phyloP scores from a whole-genome alignment of 2,329 filamentous ascomycete genomes.

The Botryotinia globosa region DNA sequence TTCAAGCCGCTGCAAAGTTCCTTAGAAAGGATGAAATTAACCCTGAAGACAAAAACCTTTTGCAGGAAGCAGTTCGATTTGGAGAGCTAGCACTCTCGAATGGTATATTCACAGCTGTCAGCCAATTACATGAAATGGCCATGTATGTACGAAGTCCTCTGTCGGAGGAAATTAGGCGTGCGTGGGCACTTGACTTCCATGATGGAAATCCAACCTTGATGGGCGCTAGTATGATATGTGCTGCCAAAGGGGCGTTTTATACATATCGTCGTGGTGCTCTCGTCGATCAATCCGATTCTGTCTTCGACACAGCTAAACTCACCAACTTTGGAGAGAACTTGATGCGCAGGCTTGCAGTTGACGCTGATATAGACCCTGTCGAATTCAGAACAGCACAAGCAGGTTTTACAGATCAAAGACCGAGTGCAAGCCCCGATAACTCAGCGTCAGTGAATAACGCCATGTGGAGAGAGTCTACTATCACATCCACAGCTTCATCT shows the following conservation, averaged over 20 bases:
- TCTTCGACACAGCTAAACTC: not conserved
- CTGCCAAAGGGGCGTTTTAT: not conserved
- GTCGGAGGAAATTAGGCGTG: conserved; percentile 55
- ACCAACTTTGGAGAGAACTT: not conserved
- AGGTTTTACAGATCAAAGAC: conserved; percentile 24
- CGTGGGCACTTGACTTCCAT: conserved; percentile 65
- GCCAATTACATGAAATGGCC: conserved; percentile 72
- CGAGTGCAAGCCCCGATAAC: not conserved
- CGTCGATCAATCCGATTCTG: not conserved
- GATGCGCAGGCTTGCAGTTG: not conserved
- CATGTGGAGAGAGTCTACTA: conserved; percentile 23
- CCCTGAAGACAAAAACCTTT: conserved; percentile 55
- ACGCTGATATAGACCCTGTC: not conserved
- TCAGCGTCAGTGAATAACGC: not conserved
- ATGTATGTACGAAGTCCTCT: conserved; percentile 64
- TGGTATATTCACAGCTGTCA: conserved; percentile 63
- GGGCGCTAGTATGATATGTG: conserved; percentile 42
- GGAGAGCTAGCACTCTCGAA: conserved; percentile 60
- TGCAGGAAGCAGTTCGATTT: conserved; percentile 63
- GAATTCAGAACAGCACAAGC: conserved; percentile 28
- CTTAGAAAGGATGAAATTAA: conserved; percentile 59
- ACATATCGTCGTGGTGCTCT: conserved; percentile 17
- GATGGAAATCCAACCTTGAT: conserved; percentile 49
- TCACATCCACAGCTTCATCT: conserved; percentile 76
- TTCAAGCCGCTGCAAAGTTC: conserved; percentile 67